A percentile compares a stretch with the other conserved stretches of the same genome.
Evolutionary conservation across 129 eudicot species (phyloP).

Genomic region (sunflower (Helianthus annuus)): DNA sequence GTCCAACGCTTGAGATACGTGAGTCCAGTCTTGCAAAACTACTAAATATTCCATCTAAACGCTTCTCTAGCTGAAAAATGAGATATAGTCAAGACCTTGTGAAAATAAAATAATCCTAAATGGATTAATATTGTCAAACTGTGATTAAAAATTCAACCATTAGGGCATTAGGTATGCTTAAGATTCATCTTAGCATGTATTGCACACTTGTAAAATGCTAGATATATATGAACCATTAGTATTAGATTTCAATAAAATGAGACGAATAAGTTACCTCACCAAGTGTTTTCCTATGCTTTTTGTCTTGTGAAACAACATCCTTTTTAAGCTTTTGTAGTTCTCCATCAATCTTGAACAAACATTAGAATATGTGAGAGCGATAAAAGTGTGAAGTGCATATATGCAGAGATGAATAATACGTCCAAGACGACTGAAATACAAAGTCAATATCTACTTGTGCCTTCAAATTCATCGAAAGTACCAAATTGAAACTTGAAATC

Average conservation of each 20-base stretch:
- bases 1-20: constrained; percentile 67
- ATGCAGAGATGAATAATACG: constrained; percentile 1
- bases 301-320: constrained; percentile 85
- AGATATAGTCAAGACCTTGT: constrained; percentile 20
- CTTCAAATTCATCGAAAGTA: too few species aligned
- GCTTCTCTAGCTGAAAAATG: constrained; percentile 73
- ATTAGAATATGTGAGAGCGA: constrained; percentile 14
- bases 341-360: constrained; percentile 59
- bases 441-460: constrained; percentile 44
- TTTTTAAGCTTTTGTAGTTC: constrained; percentile 67
- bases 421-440: too few species aligned
- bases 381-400: constrained; percentile 10
- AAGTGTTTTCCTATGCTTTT: constrained; percentile 84
- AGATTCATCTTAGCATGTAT: background rate
- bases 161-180: constrained; percentile 5
- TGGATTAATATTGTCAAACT: constrained; percentile 9
- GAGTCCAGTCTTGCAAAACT: constrained; percentile 96
- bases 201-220: background rate
- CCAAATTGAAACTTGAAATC: too few species aligned
- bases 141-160: background rate
- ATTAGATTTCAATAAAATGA: background rate
- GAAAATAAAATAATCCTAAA: background rate
- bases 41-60: constrained; percentile 86
- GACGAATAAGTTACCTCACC: constrained; percentile 58
- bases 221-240: background rate